Evolutionary conservation across 2,329 filamentous ascomycete genomes (phyloP).

Genomic region (Colletotrichum somersetense): DNA sequence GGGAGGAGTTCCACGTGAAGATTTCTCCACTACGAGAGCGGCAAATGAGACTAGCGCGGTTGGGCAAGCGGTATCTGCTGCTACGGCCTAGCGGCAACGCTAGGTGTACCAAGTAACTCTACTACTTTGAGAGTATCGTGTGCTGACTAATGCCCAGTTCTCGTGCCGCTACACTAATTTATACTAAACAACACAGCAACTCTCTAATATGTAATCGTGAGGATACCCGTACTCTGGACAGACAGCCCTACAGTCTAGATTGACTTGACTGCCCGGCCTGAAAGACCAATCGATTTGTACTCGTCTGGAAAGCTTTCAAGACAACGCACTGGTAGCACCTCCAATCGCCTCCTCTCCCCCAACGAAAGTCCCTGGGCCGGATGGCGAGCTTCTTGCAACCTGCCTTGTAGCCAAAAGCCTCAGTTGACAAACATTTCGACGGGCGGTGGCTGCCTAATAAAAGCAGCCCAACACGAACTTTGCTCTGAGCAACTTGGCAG

Average conservation of each 20-base stretch:
- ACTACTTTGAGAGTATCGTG: conserved; percentile 14
- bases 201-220: background rate
- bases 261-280: background rate
- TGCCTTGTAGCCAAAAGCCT: background rate
- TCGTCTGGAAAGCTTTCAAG: background rate
- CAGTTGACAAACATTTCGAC: background rate
- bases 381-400: background rate
- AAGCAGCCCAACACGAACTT: background rate
- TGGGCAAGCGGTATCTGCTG: conserved; percentile 24
- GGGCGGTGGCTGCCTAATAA: background rate
- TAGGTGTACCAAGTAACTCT: conserved; percentile 15
- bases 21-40: conserved; percentile 29
- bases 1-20: conserved; percentile 36
- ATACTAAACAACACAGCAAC: background rate
- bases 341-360: background rate
- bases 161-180: background rate
- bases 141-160: background rate
- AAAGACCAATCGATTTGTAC: background rate
- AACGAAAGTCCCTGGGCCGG: background rate
- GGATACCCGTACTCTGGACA: background rate
- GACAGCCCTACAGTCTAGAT: background rate
- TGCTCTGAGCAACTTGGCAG: background rate
- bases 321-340: background rate
- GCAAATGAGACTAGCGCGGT: conserved; percentile 32
- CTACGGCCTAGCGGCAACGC: background rate